These are phyloP conservation scores for Chrysosporium queenslandicum DNA, from an alignment of 2,329 filamentous ascomycete genomes.

Conservation along the genomic window DNA sequence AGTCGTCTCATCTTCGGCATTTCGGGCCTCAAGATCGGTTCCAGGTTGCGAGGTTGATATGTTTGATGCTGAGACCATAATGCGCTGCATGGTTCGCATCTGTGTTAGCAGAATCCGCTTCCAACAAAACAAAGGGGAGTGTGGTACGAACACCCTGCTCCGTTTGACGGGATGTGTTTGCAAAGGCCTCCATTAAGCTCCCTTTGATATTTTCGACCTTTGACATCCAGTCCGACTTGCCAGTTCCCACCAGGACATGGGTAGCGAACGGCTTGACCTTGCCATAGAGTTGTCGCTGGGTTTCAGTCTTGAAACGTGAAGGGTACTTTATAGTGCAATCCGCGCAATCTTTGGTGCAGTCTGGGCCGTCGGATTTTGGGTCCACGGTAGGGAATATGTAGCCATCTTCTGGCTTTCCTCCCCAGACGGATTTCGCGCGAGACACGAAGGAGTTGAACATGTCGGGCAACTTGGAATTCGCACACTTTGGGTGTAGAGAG, in stretches of 20 bases:
- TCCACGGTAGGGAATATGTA: constrained; percentile 65
- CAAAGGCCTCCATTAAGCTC: constrained; percentile 69
- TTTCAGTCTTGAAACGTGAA: constrained; percentile 60
- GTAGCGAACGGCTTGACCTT: constrained; percentile 77
- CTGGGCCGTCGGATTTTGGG: constrained; percentile 69
- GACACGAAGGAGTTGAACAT: constrained; percentile 5
- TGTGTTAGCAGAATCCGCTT: too few species aligned
- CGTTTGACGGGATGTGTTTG: constrained; percentile 33
- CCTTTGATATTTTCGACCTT: constrained; percentile 80
- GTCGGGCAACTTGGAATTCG: neutral
- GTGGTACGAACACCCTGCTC: constrained; percentile 30
- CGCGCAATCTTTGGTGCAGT: constrained; percentile 78
- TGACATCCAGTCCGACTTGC: constrained; percentile 86
- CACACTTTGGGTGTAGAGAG: neutral
- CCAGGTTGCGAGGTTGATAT: constrained; percentile 51
- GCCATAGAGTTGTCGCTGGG: constrained; percentile 69
- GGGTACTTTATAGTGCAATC: constrained; percentile 72
- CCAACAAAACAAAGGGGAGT: neutral
- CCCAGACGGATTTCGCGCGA: neutral
- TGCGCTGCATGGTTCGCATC: too few species aligned
- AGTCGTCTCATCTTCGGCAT: constrained; percentile 48
- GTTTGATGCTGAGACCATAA: constrained; percentile 88
- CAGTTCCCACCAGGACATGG: constrained; percentile 82
- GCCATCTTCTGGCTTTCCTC: neutral
- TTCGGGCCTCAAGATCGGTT: constrained; percentile 47